Conservation (phyloP, 495 filamentous ascomycete genomes). For the Trichoderma parareesei region DNA sequence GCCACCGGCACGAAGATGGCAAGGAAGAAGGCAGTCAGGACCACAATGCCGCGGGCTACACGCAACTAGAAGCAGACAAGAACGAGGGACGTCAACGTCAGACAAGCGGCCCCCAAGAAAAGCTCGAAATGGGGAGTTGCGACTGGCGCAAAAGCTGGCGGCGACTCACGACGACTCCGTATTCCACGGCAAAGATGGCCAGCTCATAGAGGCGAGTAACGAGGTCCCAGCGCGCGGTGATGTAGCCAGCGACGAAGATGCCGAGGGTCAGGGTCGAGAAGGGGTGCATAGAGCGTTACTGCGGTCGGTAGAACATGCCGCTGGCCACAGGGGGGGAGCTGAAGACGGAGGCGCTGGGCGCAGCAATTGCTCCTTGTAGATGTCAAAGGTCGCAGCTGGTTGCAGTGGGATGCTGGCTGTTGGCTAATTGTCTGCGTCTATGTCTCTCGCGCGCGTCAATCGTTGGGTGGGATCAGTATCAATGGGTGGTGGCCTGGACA, state of each 20-base stretch:
- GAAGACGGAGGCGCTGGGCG: no score
- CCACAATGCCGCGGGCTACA: slow-evolving; percentile 34
- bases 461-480: no score
- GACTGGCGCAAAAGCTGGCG: background rate
- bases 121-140: background rate
- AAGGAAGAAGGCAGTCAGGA: slow-evolving; percentile 33
- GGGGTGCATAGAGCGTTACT: slow-evolving; percentile 74
- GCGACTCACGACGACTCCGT: slow-evolving; percentile 85
- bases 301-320: slow-evolving; percentile 22
- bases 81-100: slow-evolving; percentile 6
- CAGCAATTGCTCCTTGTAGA: background rate
- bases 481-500: no score
- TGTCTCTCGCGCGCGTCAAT: background rate
- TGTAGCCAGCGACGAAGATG: slow-evolving; percentile 99
- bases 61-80: slow-evolving; percentile 26
- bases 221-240: slow-evolving; percentile 95
- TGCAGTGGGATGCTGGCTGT: slow-evolving; percentile 1
- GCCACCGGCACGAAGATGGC: slow-evolving; percentile 39
- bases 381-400: background rate
- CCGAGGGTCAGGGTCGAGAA: slow-evolving; percentile 88
- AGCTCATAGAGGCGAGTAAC: slow-evolving; percentile 93
- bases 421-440: background rate
- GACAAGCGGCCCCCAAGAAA: background rate
- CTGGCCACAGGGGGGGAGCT: background rate
- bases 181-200: slow-evolving; percentile 93